phyloP scores from a whole-genome alignment of 495 filamentous ascomycete genomes.

The Bacidia rubella region DNA sequence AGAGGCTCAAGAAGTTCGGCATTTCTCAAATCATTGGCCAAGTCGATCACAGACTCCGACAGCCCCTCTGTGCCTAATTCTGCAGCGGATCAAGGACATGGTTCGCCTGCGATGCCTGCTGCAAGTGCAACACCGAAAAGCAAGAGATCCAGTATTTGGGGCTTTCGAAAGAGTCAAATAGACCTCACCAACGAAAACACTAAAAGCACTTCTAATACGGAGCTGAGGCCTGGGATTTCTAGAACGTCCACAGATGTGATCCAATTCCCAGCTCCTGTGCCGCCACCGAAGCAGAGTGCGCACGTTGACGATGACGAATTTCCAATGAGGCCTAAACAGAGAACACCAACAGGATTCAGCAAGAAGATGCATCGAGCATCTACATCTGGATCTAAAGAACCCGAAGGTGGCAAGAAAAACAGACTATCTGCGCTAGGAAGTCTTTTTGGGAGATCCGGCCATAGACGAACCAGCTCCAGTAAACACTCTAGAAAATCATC shows the following conservation, averaged over 20 bases:
- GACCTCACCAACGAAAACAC: not conserved
- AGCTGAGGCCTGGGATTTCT: not conserved
- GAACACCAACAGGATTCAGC: conserved; percentile 1
- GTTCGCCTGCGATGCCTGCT: conserved; percentile 4
- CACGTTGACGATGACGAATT: conserved; percentile 21
- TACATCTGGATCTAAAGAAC: conserved; percentile 20
- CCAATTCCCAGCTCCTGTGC: conserved; percentile 1
- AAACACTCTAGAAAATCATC: not conserved
- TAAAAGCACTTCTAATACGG: not conserved
- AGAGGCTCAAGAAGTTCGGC: conserved; percentile 16
- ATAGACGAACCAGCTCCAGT: conserved; percentile 12
- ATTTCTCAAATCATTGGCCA: conserved; percentile 15
- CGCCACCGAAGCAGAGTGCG: not conserved
- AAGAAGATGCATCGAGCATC: conserved; percentile 19
- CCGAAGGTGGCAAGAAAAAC: conserved; percentile 29
- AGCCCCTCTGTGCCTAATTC: conserved; percentile 2
- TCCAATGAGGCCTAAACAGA: conserved; percentile 16
- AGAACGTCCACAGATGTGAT: not conserved
- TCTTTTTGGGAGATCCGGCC: conserved; percentile 15
- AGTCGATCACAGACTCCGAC: conserved; percentile 8
- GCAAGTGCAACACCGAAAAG: conserved; percentile 23
- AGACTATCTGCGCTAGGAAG: conserved; percentile 32
- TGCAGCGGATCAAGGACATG: conserved; percentile 18
- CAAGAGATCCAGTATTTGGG: conserved; percentile 18
- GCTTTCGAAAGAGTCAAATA: conserved; percentile 10